Evolutionary conservation across 805 yeast species (phyloP).

Genomic region (Torulaspora indica): DNA sequence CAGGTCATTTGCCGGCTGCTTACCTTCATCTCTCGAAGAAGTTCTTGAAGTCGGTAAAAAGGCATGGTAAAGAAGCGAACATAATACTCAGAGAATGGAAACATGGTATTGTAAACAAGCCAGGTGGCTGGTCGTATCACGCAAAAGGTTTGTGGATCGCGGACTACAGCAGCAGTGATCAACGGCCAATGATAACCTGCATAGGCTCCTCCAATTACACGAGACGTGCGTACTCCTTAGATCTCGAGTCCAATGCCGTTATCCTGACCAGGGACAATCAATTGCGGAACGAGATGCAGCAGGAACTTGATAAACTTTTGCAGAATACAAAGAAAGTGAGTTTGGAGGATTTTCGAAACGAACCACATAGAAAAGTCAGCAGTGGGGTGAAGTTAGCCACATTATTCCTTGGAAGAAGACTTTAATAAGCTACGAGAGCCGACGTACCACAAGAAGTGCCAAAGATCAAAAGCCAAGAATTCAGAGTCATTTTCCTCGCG

Average conservation of each 20-base stretch:
- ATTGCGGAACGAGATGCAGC: constrained; percentile 52
- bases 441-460: neutral
- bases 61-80: constrained; percentile 39
- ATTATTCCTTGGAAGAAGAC: constrained; percentile 50
- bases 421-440: neutral
- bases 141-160: constrained; percentile 93
- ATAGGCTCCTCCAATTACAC: constrained; percentile 95
- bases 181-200: constrained; percentile 65
- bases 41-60: constrained; percentile 53
- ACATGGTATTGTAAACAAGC: constrained; percentile 74
- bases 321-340: constrained; percentile 48
- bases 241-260: constrained; percentile 83
- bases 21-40: constrained; percentile 69
- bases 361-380: constrained; percentile 56
- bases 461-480: neutral
- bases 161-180: constrained; percentile 37
- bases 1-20: constrained; percentile 79
- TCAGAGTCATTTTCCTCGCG: constrained; percentile 11
- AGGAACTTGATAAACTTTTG: constrained; percentile 60
- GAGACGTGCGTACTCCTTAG: constrained; percentile 78
- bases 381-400: constrained; percentile 64
- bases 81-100: constrained; percentile 78
- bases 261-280: constrained; percentile 63
- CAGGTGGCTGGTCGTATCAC: constrained; percentile 94
- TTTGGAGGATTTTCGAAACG: constrained; percentile 56